Evolutionary conservation across 2,329 filamentous ascomycete genomes (phyloP), one percentile per base, ranked within the genome.

Genomic region (Aspergillus pseudonomiae): DNA sequence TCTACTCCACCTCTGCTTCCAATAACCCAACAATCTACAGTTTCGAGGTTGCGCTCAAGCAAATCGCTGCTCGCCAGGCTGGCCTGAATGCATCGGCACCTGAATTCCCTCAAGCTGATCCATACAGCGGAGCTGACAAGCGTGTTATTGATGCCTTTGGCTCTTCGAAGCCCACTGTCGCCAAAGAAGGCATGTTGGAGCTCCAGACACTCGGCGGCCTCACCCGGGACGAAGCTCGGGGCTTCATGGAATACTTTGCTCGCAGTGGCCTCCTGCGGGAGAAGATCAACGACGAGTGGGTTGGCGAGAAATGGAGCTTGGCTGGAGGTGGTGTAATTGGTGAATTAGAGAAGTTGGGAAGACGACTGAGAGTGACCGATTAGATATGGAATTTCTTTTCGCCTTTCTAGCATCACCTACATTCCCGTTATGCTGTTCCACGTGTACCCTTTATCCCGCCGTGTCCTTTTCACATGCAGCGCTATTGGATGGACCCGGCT

Each of bases 241-340:
- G 88, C 0, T 82, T 96, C 70, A 90, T 98, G 88, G 93, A 97
- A 81, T 98, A 97, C 81, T 98, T 94, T 84, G 93, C 92, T 6
- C 88, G 87, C 41, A 96, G 92, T 77, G 95, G 94, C 14, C 83
- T 97, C 75, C 76, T 96, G 74, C 86, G 91, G 67, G 83, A 86
- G 65, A 84, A 82, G 53, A 84, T 97, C 57, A 89, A 91, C 71
- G 89, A 94, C 73, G 82, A 82, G 67, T 84, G 85, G 66, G 90
- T 97, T 41, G 84, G 85, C 26, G 91, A 96, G 83, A 92, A 92
- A 81, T 96, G 94, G 93, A 89, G 88, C 56, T 75, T 97, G 70
- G 88, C 89, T 56, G 93, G 93, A 26, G 88, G 91, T 71, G 94
- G 94, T 19, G 86, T 94, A 58, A 84, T 97, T 53, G 93, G 93